A percentile compares a stretch with the other conserved stretches of the same genome.
Conservation (phyloP, 2,329 filamentous ascomycete species). For the Aureobasidium vineae region DNA sequence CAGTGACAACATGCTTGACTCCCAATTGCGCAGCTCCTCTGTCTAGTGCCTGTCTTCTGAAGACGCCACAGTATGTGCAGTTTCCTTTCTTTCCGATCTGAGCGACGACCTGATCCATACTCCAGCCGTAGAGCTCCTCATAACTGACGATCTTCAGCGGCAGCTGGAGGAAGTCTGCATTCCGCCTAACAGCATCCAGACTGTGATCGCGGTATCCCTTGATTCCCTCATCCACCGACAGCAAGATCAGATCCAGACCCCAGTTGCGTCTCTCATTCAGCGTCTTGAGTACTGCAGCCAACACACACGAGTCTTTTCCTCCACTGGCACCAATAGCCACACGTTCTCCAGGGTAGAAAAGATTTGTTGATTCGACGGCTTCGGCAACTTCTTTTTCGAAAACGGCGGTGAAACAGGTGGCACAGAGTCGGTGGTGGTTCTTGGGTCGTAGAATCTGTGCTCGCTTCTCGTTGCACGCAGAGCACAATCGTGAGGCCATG, state of each 20-base stretch:
- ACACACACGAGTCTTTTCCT: slow-evolving; percentile 94
- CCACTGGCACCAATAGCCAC: slow-evolving; percentile 95
- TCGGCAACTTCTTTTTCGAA: slow-evolving; percentile 95
- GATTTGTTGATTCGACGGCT: slow-evolving; percentile 76
- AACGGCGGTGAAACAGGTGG: slow-evolving; percentile 76
- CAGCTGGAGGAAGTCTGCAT: slow-evolving; percentile 88
- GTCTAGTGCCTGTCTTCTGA: slow-evolving; percentile 89
- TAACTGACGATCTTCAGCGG: slow-evolving; percentile 90
- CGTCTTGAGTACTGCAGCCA: slow-evolving; percentile 91
- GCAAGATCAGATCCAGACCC: slow-evolving; percentile 76
- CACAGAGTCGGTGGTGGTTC: slow-evolving; percentile 92
- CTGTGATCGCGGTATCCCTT: slow-evolving; percentile 96
- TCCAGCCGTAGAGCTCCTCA: slow-evolving; percentile 94
- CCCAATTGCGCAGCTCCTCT: slow-evolving; percentile 82
- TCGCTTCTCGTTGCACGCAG: slow-evolving; percentile 69
- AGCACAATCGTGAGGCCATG: slow-evolving; percentile 78
- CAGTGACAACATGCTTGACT: slow-evolving; percentile 92
- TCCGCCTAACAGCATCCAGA: slow-evolving; percentile 92
- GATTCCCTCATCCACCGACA: slow-evolving; percentile 97
- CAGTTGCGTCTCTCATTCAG: slow-evolving; percentile 89
- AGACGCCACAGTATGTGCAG: slow-evolving; percentile 98
- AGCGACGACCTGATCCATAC: slow-evolving; percentile 97
- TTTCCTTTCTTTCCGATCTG: slow-evolving; percentile 97
- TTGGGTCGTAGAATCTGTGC: slow-evolving; percentile 93
- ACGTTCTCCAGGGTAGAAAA: slow-evolving; percentile 80